A percentile compares a stretch with the other conserved stretches of the same genome.
These are phyloP conservation scores for Rhodosporidiobolus sp. DNA, from an alignment of 768 basidiomycete genomes.

Conservation along the genomic window DNA sequence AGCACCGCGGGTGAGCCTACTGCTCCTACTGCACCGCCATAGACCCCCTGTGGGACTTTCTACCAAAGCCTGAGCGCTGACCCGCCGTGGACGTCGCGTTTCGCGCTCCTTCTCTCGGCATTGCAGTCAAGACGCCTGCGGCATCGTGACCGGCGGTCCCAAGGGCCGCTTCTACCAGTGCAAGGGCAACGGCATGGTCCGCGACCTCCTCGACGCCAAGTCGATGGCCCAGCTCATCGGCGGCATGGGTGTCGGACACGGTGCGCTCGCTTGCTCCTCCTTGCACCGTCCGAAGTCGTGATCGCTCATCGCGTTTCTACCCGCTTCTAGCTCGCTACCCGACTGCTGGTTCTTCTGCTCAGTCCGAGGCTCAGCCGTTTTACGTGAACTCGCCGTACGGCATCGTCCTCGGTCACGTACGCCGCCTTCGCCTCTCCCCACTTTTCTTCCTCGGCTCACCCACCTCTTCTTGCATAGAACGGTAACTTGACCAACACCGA, in stretches of 20 bases:
- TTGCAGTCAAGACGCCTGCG: slow-evolving; percentile 81
- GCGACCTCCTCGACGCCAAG: slow-evolving; percentile 77
- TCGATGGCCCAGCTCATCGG: slow-evolving; percentile 75
- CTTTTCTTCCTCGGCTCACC: background rate
- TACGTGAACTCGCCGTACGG: slow-evolving; percentile 99
- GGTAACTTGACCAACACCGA: slow-evolving; percentile 94
- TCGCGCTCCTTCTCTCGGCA: background rate
- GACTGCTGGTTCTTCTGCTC: slow-evolving; percentile 93
- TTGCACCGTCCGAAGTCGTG: background rate
- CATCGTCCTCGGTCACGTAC: slow-evolving; percentile 92
- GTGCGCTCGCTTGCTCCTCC: slow-evolving; percentile 53
- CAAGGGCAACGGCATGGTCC: slow-evolving; percentile 99
- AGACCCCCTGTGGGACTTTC: background rate
- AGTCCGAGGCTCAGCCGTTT: slow-evolving; percentile 97
- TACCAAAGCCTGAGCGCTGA: background rate
- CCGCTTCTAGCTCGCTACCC: slow-evolving; percentile 78
- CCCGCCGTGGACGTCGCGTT: background rate
- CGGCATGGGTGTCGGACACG: slow-evolving; percentile 96
- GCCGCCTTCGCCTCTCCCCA: slow-evolving; percentile 45
- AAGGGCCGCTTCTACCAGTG: slow-evolving; percentile 96
- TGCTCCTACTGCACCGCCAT: background rate
- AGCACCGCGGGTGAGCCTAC: slow-evolving; percentile 68
- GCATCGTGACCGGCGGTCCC: slow-evolving; percentile 90
- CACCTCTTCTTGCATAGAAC: slow-evolving; percentile 62
- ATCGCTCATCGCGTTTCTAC: background rate